phyloP scores from a whole-genome alignment of 2,329 filamentous ascomycete genomes.

The Scedosporium dehoogii region DNA sequence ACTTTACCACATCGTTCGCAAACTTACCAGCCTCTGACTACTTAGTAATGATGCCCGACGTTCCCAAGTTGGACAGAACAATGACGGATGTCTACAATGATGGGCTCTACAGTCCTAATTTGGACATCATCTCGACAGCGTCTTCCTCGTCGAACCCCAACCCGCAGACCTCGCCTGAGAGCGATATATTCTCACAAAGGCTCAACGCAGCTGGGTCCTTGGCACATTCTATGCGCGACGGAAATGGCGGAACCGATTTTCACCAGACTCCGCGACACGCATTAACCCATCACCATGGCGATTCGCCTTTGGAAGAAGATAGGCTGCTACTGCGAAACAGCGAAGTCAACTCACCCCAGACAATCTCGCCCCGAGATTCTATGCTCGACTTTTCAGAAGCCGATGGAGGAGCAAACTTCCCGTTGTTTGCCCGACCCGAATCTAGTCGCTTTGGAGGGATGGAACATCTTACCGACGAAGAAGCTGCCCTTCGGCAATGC shows the following conservation, averaged over 20 bases:
- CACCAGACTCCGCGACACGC: neutral
- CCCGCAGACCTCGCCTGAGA: slow-evolving; percentile 31
- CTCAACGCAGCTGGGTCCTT: slow-evolving; percentile 53
- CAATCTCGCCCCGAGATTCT: slow-evolving; percentile 91
- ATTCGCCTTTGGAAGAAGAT: neutral
- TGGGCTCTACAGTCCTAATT: slow-evolving; percentile 69
- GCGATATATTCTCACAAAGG: slow-evolving; percentile 62
- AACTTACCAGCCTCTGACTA: neutral
- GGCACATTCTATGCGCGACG: neutral
- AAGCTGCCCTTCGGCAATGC: neutral
- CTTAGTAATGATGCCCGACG: slow-evolving; percentile 18
- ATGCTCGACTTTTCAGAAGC: slow-evolving; percentile 73
- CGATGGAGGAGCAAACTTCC: slow-evolving; percentile 59
- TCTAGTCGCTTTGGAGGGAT: slow-evolving; percentile 27
- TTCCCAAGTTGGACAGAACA: slow-evolving; percentile 73
- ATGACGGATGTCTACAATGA: slow-evolving; percentile 80
- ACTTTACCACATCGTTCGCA: neutral
- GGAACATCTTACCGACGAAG: neutral
- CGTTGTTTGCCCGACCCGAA: slow-evolving; percentile 60
- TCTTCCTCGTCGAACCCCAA: slow-evolving; percentile 34
- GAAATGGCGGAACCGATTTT: neutral
- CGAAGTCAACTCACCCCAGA: slow-evolving; percentile 50
- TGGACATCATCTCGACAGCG: slow-evolving; percentile 39
- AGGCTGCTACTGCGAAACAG: slow-evolving; percentile 24
- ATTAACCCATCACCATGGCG: neutral